Percentiles rank a stretch among this genome's conserved stretches.
These are phyloP conservation scores for Diplogelasinospora grovesii DNA, from an alignment of 495 filamentous ascomycete genomes.

Conservation along the genomic window DNA sequence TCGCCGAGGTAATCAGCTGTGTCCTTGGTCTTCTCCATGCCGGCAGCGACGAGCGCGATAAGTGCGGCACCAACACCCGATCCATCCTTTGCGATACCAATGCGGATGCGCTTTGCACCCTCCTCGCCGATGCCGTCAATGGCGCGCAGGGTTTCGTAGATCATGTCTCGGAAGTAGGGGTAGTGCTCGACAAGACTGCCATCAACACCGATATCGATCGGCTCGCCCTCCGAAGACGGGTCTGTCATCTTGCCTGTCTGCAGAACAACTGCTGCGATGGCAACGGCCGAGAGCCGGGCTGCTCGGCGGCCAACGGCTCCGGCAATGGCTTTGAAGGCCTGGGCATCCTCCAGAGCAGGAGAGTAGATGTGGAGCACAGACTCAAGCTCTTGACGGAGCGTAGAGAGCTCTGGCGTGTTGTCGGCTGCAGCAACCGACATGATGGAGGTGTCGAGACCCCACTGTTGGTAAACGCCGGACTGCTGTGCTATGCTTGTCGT, in stretches of 20 bases:
- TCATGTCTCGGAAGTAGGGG: constrained; percentile 73
- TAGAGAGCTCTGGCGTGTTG: constrained; percentile 51
- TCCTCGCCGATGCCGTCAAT: constrained; percentile 63
- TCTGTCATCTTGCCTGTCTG: constrained; percentile 60
- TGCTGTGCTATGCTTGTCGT: constrained; percentile 58
- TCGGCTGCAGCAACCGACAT: constrained; percentile 78
- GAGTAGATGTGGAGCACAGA: constrained; percentile 65
- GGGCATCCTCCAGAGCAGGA: constrained; percentile 67
- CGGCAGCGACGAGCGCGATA: constrained; percentile 68
- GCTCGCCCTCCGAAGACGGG: constrained; percentile 41
- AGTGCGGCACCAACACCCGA: constrained; percentile 86
- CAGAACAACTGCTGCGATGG: constrained; percentile 74
- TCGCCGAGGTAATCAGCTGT: constrained; percentile 17
- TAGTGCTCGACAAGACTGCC: constrained; percentile 89
- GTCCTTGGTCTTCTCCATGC: constrained; percentile 37
- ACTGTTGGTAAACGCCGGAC: constrained; percentile 66
- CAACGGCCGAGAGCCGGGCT: constrained; percentile 80
- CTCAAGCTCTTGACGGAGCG: constrained; percentile 69
- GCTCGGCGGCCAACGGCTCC: constrained; percentile 82
- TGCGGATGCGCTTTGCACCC: constrained; percentile 73
- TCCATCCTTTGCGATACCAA: constrained; percentile 92
- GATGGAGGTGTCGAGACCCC: constrained; percentile 85
- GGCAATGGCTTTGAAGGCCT: constrained; percentile 72
- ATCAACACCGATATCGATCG: constrained; percentile 86
- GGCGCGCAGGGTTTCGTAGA: constrained; percentile 63